Evolutionary conservation across 1,139 yeast genomes (phyloP).

Genomic region (Candida sp.): DNA sequence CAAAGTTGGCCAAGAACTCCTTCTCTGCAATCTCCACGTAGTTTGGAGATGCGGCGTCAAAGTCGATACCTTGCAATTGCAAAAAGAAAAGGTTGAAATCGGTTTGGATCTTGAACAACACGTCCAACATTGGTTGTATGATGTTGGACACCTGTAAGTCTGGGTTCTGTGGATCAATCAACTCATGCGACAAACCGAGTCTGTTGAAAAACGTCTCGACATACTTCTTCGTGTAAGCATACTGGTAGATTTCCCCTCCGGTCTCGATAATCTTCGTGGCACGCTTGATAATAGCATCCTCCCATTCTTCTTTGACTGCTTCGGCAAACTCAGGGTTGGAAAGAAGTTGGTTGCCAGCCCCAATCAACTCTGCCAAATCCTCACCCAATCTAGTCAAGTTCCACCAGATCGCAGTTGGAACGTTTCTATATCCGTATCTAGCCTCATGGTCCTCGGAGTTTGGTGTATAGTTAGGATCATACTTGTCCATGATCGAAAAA

Average conservation of each 20-base stretch:
- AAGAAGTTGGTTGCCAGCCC: conserved; percentile 60
- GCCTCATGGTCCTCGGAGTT: conserved; percentile 82
- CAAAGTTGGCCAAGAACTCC: conserved; percentile 22
- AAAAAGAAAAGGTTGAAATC: conserved; percentile 86
- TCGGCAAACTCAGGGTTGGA: conserved; percentile 40
- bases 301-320: conserved; percentile 50
- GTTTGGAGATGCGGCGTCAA: conserved; percentile 16
- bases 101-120: conserved; percentile 62
- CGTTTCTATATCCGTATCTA: conserved; percentile 80
- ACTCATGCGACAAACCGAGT: conserved; percentile 59
- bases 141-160: conserved; percentile 47
- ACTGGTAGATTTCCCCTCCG: conserved; percentile 70
- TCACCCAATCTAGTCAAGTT: conserved; percentile 88
- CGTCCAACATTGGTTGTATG: conserved; percentile 64
- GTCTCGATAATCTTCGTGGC: conserved; percentile 70
- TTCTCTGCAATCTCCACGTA: conserved; percentile 29
- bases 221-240: conserved; percentile 63
- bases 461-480: conserved; percentile 83
- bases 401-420: conserved; percentile 95
- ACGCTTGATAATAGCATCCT: conserved; percentile 54
- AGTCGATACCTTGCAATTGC: conserved; percentile 51
- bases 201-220: conserved; percentile 64
- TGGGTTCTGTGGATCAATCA: conserved; percentile 40
- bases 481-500: conserved; percentile 86
- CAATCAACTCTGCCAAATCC: conserved; percentile 79